Conservation (phyloP, 306 rosid genomes). For the Quercus robur region DNA sequence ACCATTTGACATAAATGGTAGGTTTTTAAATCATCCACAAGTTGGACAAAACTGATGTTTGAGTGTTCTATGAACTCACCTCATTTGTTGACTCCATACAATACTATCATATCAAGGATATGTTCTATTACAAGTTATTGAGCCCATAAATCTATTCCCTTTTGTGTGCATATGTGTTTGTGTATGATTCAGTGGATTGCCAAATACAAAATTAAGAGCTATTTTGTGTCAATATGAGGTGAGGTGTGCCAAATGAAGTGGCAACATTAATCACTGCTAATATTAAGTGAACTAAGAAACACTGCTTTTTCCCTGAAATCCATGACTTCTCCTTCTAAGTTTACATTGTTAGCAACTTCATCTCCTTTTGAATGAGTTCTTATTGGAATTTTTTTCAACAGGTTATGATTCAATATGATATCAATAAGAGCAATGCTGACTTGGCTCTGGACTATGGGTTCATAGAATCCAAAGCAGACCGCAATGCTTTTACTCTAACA, state of each 20-base stretch:
- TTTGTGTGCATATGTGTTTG: too few relatives aligned
- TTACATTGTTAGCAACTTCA: neutral
- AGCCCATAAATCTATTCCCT: too few relatives aligned
- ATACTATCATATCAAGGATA: too few relatives aligned
- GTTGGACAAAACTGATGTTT: neutral
- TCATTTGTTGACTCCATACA: too few relatives aligned
- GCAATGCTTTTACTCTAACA: conserved; percentile 72
- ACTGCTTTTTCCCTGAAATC: neutral
- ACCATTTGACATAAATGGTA: neutral
- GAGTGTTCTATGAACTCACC: too few relatives aligned
- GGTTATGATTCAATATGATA: conserved; percentile 84
- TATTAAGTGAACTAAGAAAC: neutral
- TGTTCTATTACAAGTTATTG: too few relatives aligned
- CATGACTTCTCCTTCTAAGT: neutral
- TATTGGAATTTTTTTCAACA: conserved; percentile 27
- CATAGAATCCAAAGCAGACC: conserved; percentile 53
- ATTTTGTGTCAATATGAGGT: neutral
- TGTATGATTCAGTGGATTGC: too few relatives aligned
- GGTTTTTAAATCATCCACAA: neutral
- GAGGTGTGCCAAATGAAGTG: neutral
- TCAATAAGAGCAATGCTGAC: conserved; percentile 89
- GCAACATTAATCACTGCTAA: neutral
- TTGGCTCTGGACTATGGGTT: conserved; percentile 92
- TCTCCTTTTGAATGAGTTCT: neutral
- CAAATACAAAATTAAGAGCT: neutral